These are phyloP conservation scores for Xylariaceae sp. DNA, from an alignment of 2,329 filamentous ascomycete genomes.

Conservation along the genomic window DNA sequence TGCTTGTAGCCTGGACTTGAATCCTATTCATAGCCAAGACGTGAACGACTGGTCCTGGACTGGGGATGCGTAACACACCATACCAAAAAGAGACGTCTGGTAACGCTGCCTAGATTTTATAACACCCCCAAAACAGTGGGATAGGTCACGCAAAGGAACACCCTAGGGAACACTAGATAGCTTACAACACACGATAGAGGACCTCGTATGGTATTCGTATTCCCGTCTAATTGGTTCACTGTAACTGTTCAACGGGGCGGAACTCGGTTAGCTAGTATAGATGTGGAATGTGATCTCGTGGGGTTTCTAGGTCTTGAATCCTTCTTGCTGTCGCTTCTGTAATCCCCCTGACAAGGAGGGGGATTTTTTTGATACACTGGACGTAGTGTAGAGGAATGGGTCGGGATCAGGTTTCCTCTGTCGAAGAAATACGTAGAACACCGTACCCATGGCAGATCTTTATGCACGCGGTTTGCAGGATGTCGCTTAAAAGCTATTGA, in stretches of 20 bases:
- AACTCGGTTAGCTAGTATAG: too few relatives aligned
- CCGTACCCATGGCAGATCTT: not conserved
- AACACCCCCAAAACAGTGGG: not conserved
- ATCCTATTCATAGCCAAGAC: conserved; percentile 4
- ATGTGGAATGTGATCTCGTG: not conserved
- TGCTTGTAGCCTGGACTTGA: not conserved
- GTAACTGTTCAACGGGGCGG: not conserved
- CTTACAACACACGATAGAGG: too few relatives aligned
- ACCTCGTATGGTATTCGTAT: not conserved
- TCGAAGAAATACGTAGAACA: not conserved
- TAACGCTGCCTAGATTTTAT: not conserved
- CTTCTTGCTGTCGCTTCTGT: conserved; percentile 1
- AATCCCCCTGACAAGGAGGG: not conserved
- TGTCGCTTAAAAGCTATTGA: not conserved
- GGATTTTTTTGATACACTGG: not conserved
- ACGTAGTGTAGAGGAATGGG: not conserved
- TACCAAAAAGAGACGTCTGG: not conserved
- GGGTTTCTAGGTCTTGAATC: not conserved
- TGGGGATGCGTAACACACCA: not conserved
- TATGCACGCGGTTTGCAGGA: not conserved
- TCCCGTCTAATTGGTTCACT: conserved; percentile 1
- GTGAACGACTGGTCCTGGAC: too few relatives aligned
- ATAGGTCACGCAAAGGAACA: not conserved
- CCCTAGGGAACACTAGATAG: not conserved
- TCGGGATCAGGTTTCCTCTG: not conserved